These are phyloP conservation scores for Oemleria cerasiformis DNA, from an alignment of 306 rosid species.

Conservation along the genomic window DNA sequence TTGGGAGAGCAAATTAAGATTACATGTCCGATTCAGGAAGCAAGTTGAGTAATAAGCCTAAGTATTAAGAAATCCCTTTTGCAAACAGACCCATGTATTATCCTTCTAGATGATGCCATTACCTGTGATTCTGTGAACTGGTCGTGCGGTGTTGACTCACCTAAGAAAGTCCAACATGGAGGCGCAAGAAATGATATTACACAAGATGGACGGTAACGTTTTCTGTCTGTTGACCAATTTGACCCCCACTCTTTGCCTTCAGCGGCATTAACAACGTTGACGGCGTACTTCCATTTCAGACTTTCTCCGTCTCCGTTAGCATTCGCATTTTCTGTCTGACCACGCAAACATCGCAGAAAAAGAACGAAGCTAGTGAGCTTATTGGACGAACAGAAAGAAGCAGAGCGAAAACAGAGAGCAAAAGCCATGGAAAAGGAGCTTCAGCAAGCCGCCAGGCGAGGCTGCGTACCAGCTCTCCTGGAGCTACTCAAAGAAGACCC, in stretches of 20 bases:
- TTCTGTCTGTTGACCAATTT: not conserved
- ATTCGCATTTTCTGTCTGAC: too few relatives aligned
- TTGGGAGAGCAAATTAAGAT: too few relatives aligned
- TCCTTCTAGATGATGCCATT: too few relatives aligned
- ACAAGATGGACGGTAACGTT: not conserved
- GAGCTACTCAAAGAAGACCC: slow-evolving; percentile 21
- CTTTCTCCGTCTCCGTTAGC: not conserved
- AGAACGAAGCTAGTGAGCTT: slow-evolving; percentile 5
- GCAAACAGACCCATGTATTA: too few relatives aligned
- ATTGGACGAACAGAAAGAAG: slow-evolving; percentile 1
- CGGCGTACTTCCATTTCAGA: not conserved
- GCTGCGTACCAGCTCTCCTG: slow-evolving; percentile 14
- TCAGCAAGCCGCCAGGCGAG: slow-evolving; percentile 17
- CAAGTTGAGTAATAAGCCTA: too few relatives aligned
- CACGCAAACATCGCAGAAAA: not conserved
- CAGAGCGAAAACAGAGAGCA: not conserved
- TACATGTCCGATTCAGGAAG: too few relatives aligned
- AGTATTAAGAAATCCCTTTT: too few relatives aligned
- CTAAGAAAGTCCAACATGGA: too few relatives aligned
- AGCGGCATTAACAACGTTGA: not conserved
- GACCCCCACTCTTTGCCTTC: not conserved
- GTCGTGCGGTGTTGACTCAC: too few relatives aligned
- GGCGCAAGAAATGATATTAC: too few relatives aligned
- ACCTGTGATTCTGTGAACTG: too few relatives aligned
- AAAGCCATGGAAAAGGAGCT: slow-evolving; percentile 18